phyloP scores from a whole-genome alignment of 2,329 filamentous ascomycete genomes.

The Triangularia verruculosa region DNA sequence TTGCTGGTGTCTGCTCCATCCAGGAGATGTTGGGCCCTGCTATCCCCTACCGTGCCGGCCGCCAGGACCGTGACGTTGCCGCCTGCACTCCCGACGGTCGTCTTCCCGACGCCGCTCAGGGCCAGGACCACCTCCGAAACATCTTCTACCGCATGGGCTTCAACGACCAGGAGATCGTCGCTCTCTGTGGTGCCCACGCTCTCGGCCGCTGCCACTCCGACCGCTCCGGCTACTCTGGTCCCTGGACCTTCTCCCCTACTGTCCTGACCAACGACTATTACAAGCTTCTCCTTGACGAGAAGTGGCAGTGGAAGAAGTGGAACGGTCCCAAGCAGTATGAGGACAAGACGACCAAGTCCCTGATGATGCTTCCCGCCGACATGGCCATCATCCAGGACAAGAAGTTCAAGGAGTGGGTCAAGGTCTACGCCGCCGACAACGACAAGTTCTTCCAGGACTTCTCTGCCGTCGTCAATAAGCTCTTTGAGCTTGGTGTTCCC shows the following conservation, averaged over 20 bases:
- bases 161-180: conserved; percentile 94
- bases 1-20: conserved; percentile 78
- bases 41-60: conserved; percentile 86
- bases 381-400: conserved; percentile 86
- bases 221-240: conserved; percentile 82
- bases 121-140: conserved; percentile 75
- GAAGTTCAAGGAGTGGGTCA: conserved; percentile 73
- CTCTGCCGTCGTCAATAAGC: conserved; percentile 68
- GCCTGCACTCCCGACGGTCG: conserved; percentile 94
- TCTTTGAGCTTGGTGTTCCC: conserved; percentile 93
- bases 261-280: conserved; percentile 94
- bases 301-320: conserved; percentile 92
- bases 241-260: conserved; percentile 90
- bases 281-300: conserved; percentile 82
- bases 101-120: conserved; percentile 68
- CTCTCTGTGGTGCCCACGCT: conserved; percentile 79
- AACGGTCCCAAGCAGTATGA: conserved; percentile 87
- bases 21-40: conserved; percentile 92
- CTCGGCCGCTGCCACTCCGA: conserved; percentile 84
- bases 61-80: conserved; percentile 71
- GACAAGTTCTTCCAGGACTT: conserved; percentile 95
- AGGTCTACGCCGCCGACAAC: conserved; percentile 89
- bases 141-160: conserved; percentile 98
- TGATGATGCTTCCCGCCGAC: conserved; percentile 98
- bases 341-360: conserved; percentile 78